These are phyloP conservation scores for Canavalia gladiata DNA, from an alignment of 306 rosid genomes.

Conservation along the genomic window DNA sequence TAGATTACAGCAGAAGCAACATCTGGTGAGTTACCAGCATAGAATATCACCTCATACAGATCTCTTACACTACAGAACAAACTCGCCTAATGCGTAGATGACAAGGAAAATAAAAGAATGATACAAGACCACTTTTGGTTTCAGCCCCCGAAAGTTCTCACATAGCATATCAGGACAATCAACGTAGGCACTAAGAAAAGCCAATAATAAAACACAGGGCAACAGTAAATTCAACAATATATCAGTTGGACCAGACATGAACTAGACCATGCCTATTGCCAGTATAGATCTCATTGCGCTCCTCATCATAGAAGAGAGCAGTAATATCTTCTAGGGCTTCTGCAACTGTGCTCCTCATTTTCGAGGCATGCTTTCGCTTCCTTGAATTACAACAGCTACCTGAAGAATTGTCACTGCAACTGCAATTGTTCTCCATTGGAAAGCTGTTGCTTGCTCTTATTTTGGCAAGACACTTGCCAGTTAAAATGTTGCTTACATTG, in stretches of 20 bases:
- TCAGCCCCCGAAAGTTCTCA: conserved; percentile 50
- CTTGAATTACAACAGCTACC: conserved; percentile 62
- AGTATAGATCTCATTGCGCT: conserved; percentile 93
- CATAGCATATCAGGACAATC: conserved; percentile 52
- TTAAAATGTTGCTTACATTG: conserved; percentile 94
- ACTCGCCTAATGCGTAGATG: conserved; percentile 42
- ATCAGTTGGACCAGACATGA: conserved; percentile 95
- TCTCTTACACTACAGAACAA: conserved; percentile 49
- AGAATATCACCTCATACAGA: conserved; percentile 45
- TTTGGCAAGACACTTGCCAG: conserved; percentile 98
- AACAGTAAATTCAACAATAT: conserved; percentile 43
- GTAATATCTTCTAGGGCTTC: conserved; percentile 99
- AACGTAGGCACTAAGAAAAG: conserved; percentile 51
- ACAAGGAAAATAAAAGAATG: conserved; percentile 47
- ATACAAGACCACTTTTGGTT: conserved; percentile 54
- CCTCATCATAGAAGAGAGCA: conserved; percentile 99
- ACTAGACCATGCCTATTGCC: conserved; percentile 94
- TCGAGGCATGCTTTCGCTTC: conserved; percentile 63
- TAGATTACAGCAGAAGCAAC: conserved; percentile 64
- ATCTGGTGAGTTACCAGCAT: conserved; percentile 52
- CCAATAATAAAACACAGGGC: conserved; percentile 50
- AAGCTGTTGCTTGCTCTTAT: conserved; percentile 76
- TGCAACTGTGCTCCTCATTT: conserved; percentile 88
- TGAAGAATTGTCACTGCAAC: conserved; percentile 59
- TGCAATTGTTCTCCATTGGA: conserved; percentile 65